Base-by-base conservation (phyloP, 768 basidiomycete species). In the Auriculariales sp. region DNA sequence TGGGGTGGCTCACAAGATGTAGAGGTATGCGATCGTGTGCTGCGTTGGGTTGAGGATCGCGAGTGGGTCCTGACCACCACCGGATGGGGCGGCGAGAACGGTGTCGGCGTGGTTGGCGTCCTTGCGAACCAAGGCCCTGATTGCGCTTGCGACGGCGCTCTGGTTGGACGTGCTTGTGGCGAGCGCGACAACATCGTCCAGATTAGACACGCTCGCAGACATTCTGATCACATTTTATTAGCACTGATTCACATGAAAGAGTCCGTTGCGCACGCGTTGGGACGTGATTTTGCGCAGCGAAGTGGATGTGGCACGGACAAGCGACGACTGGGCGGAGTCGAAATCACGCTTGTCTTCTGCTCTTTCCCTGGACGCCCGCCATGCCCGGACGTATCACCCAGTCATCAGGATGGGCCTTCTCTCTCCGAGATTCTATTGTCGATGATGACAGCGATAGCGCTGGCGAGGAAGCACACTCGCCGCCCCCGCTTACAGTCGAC, bases 51-150 rank as follows among this genome's bases (percentile, higher is more conserved):
- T 72, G 30, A 90, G 63, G 7, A 81, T 59, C 2, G 64, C 50
- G 47, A 90, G 58, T 7, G 87, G 87, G 61, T 90, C 86, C 54
- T 79, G 74, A 3, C 79, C 83, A 44, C 71, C 70, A 0, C 72
- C 60, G 5, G 84, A 58, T 10, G 69, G 53, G 53, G 75, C 71
- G 3, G 77, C 69, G 3, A 85, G 67, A 45, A 80, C 66, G 14
- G 67, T 59, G 19, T 83, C 81, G 28, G 75, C 65, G 27, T 73
- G 64, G 28, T 87, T 83, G 52, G 73, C 79, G 39, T 44, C 39
- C 22, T 44, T 44, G 39, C 39, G 39, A 28, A 57, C 55, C 46
- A 60, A 51, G 28, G 51, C 52, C 49, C 48, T 54, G 31, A 61
- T 46, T 17, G 32, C 32, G 19, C 12, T 25, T n/a, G 54, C 54